phyloP scores from a whole-genome alignment of 2,329 filamentous ascomycete genomes.

The Trichoderma sp. region DNA sequence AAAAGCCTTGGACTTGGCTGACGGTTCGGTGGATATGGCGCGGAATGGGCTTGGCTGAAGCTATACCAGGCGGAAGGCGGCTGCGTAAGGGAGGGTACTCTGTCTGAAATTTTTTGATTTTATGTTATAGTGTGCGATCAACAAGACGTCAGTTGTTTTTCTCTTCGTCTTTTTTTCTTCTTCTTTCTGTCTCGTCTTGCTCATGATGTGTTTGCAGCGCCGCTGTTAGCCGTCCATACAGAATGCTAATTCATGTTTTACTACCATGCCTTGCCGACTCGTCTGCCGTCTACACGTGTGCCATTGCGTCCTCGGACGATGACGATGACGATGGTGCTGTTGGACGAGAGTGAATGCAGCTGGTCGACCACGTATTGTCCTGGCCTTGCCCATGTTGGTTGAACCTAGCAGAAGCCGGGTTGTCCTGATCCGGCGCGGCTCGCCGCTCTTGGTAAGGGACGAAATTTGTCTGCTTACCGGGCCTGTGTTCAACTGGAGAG shows the following conservation, averaged over 20 bases:
- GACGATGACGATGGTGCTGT: not conserved
- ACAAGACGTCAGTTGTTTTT: slow-evolving; percentile 6
- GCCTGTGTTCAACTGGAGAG: not conserved
- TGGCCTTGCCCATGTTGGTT: not conserved
- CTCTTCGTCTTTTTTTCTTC: not conserved
- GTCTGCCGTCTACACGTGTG: not conserved
- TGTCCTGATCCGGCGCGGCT: slow-evolving; percentile 13
- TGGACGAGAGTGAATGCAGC: not conserved
- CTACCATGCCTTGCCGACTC: not conserved
- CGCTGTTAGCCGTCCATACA: not conserved
- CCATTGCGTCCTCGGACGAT: not conserved
- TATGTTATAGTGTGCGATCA: slow-evolving; percentile 8
- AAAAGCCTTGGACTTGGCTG: not conserved
- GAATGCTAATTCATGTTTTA: not conserved
- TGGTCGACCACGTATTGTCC: not conserved
- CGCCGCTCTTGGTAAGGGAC: slow-evolving; percentile 15
- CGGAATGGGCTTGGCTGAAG: slow-evolving; percentile 9
- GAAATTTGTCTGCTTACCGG: slow-evolving; percentile 7
- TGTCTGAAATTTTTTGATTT: not conserved
- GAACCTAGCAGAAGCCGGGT: not conserved
- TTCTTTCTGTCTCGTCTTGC: not conserved
- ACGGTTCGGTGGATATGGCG: slow-evolving; percentile 12
- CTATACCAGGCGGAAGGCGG: not conserved
- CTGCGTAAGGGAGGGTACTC: not conserved
- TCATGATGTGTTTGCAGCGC: not conserved